A percentile compares a stretch with the other conserved stretches of the same genome.
Conservation (phyloP, 2,329 filamentous ascomycete species). For the Venturia carpophila region DNA sequence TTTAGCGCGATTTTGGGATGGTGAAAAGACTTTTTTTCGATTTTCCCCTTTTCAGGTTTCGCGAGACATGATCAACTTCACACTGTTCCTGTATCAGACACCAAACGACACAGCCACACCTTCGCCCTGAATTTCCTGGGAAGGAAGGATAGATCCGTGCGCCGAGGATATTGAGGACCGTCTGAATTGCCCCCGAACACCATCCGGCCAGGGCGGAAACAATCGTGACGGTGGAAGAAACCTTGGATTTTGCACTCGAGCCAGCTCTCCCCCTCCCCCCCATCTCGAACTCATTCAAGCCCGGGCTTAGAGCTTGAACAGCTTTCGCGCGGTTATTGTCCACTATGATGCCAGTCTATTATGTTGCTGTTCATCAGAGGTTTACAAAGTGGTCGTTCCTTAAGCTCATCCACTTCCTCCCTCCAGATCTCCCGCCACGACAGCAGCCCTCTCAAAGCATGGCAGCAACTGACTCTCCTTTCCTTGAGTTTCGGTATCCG, state of each 20-base stretch:
- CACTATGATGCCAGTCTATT: too few species aligned
- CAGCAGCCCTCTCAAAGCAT: conserved; percentile 35
- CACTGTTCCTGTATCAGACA: conserved; percentile 2
- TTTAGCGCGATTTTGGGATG: background rate
- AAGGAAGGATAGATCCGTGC: background rate
- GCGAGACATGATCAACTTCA: background rate
- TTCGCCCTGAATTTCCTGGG: background rate
- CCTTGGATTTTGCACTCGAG: background rate
- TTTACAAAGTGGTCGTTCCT: too few species aligned
- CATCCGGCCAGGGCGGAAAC: background rate
- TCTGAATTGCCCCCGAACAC: background rate
- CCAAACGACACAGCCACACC: conserved; percentile 3
- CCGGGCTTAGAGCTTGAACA: too few species aligned
- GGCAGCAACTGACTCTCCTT: conserved; percentile 49
- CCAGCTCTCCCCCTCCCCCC: background rate
- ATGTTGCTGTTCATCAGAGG: too few species aligned
- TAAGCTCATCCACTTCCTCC: background rate
- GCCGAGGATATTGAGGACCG: background rate
- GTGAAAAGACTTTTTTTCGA: background rate
- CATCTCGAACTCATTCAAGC: too few species aligned
- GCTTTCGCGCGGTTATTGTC: too few species aligned
- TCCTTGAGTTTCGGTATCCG: conserved; percentile 67
- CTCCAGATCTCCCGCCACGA: conserved; percentile 39
- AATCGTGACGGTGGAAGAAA: background rate
- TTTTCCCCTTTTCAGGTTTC: too few species aligned